Base-by-base conservation (phyloP, 2,329 filamentous ascomycete species). In the Teratosphaeria pseudoeucalypti region DNA sequence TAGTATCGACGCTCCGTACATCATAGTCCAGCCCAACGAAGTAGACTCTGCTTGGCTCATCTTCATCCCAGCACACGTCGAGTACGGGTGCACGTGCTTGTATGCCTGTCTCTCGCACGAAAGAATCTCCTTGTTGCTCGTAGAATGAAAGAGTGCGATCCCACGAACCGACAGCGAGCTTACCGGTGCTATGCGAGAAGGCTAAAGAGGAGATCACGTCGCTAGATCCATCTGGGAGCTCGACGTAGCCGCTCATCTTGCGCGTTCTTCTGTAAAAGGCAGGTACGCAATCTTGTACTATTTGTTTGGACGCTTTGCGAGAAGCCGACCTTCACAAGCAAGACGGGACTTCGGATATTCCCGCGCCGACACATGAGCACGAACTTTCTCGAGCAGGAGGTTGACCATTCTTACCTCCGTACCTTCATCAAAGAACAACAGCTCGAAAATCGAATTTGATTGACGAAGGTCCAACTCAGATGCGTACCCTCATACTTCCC, bases 131-230 rank as follows among this genome's bases (percentile, higher is more conserved):
- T 19, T 54, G 27, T 54, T 62, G 61, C 6, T 56, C 56, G 79
- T 97, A 97, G 57, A 92, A 81, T 75, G 96, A 95, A 59, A 95
- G 85, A 72, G 90, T 85, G 75, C 86, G 90, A 76, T 97, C 92
- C 94, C 94, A 99, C 59, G 91, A 96, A 11, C 92, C 88, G 67
- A 92, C 92, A n/a, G 95, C 83, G 43, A 99, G 82, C 67, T 86
- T 87, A 58, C 81, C 84, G 2, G 86, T 82, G n/a, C 86, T 85
- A 39, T 90, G 89, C 65, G 92, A 90, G 80, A 95, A 99, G 70
- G 85, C 85, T 69, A 97, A 79, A 27, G 90, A 82, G 55, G 92
- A 95, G 68, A 97, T 88, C 68, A 88, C 89, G 76, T 99, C 94
- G 66, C 82, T 83, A 11, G 94, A 94, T 54, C 91, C 86, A 68